Conservation (phyloP, 257 asterid species). For the Ligustrum vulgare region DNA sequence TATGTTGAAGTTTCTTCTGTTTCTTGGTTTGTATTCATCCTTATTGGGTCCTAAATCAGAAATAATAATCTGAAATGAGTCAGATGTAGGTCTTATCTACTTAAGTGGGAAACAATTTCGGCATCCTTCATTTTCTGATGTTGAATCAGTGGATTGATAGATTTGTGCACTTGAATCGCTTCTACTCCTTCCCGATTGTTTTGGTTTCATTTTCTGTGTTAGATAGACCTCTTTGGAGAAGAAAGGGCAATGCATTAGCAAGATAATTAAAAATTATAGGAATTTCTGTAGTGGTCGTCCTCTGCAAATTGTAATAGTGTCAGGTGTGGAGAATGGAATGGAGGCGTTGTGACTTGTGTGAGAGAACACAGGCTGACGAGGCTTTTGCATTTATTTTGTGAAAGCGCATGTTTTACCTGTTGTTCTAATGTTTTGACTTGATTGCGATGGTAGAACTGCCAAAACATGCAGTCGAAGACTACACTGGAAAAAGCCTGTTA, state of each 20-base stretch:
- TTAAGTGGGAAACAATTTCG: not conserved
- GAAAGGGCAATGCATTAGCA: not conserved
- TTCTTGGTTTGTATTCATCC: not conserved
- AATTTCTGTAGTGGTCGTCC: not conserved
- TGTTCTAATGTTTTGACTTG: not conserved
- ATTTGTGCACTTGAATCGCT: not conserved
- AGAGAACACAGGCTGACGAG: not conserved
- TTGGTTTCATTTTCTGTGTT: not conserved
- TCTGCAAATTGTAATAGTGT: not conserved
- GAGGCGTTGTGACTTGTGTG: not conserved
- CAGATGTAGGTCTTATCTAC: not conserved
- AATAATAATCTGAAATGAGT: not conserved
- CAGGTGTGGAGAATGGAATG: not conserved
- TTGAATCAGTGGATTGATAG: not conserved
- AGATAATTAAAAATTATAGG: not conserved
- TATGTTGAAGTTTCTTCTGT: not conserved
- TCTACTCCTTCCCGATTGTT: not conserved
- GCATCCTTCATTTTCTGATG: not conserved
- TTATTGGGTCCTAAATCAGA: not conserved
- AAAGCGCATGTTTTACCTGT: not conserved
- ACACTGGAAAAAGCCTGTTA: not conserved
- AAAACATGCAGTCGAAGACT: not conserved
- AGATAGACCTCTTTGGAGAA: not conserved
- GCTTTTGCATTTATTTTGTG: not conserved
- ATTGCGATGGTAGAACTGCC: not conserved